phyloP scores from a whole-genome alignment of 2,329 filamentous ascomycete genomes.

The Xylaria sp. region DNA sequence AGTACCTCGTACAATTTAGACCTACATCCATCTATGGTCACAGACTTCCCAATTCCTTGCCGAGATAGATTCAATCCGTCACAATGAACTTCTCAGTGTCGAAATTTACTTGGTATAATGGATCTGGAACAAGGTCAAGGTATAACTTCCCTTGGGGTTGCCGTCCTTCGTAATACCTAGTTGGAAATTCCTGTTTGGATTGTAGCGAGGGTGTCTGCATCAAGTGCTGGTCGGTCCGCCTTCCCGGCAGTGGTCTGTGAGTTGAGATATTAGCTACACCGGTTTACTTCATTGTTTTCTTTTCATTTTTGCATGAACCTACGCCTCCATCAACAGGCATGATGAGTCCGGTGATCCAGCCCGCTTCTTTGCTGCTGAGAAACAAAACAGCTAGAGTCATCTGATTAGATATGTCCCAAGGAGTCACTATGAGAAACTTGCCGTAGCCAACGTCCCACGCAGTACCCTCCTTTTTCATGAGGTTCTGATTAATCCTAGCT shows the following conservation, averaged over 20 bases:
- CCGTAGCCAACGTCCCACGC: slow-evolving; percentile 48
- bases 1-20: too few species aligned
- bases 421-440: slow-evolving; percentile 13
- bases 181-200: neutral
- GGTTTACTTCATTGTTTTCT: neutral
- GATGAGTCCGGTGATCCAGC: slow-evolving; percentile 47
- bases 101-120: too few species aligned
- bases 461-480: slow-evolving; percentile 46
- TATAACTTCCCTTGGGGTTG: too few species aligned
- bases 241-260: neutral
- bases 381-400: slow-evolving; percentile 42
- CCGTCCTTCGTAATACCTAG: too few species aligned
- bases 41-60: too few species aligned
- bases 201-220: neutral
- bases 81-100: too few species aligned
- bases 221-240: neutral
- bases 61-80: too few species aligned
- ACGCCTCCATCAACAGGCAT: slow-evolving; percentile 49
- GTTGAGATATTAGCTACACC: neutral
- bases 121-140: too few species aligned
- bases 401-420: neutral
- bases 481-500: slow-evolving; percentile 44
- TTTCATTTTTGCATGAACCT: slow-evolving; percentile 10
- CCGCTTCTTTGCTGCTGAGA: slow-evolving; percentile 45
- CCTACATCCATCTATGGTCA: too few species aligned